Percentiles rank a stretch among this genome's conserved stretches.
Evolutionary conservation across 202 grass and related monocot genomes (phyloP).

Genomic region (Setaria viridis): DNA sequence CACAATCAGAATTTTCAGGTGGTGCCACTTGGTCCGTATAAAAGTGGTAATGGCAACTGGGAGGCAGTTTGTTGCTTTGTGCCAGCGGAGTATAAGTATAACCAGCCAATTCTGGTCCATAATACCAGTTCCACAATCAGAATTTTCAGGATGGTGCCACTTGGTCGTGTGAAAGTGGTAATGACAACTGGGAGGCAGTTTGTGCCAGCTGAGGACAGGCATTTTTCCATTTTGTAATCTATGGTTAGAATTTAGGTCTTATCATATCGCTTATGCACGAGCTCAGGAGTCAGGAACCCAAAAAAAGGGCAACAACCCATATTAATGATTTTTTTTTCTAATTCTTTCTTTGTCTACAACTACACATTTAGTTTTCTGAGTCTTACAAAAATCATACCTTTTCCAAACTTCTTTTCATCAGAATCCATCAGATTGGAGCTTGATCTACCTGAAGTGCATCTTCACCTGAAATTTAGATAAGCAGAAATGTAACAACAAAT

Average conservation of each 20-base stretch:
- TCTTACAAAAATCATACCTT: conserved; percentile 45
- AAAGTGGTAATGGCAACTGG: no score
- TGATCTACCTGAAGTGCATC: conserved; percentile 43
- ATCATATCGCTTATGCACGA: background rate
- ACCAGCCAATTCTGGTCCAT: background rate
- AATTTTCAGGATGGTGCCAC: background rate
- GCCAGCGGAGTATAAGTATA: background rate
- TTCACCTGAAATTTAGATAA: conserved; percentile 57
- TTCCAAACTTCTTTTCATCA: conserved; percentile 73
- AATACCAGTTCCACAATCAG: background rate
- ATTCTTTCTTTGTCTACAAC: background rate
- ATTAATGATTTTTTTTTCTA: background rate
- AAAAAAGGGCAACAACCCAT: background rate
- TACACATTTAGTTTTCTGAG: background rate
- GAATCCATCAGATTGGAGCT: conserved; percentile 65
- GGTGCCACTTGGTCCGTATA: no score
- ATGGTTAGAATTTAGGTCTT: background rate
- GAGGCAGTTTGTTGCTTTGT: no score
- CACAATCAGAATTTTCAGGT: background rate
- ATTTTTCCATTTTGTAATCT: background rate
- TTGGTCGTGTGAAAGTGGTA: background rate
- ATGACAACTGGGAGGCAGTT: background rate
- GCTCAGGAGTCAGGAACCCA: conserved; percentile 3
- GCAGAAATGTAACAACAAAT: conserved; percentile 24
- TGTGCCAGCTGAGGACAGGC: background rate